phyloP scores from a whole-genome alignment of 345 rosid species.

The Kernera saxatilis region DNA sequence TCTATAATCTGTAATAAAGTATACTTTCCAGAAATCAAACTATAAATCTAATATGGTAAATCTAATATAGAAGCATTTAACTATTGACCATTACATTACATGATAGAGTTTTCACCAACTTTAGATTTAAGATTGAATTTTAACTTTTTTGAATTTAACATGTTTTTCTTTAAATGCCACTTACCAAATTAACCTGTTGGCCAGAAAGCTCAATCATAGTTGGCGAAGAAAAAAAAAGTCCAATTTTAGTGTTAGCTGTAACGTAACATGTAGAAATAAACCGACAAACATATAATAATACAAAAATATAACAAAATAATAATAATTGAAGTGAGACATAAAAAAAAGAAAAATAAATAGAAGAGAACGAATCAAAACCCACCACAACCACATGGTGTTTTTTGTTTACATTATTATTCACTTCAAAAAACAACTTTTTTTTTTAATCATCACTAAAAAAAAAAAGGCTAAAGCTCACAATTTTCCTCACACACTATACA shows the following conservation, averaged over 20 bases:
- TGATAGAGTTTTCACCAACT: too few relatives aligned
- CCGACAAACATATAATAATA: not conserved
- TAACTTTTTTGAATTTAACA: too few relatives aligned
- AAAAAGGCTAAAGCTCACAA: slow-evolving; percentile 12
- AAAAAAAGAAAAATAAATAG: not conserved
- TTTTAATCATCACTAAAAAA: too few relatives aligned
- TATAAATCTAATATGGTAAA: too few relatives aligned
- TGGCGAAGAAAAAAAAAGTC: not conserved
- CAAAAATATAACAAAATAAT: not conserved
- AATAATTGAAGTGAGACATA: slow-evolving; percentile 11
- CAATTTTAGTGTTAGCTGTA: slow-evolving; percentile 13
- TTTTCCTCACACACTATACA: slow-evolving; percentile 6
- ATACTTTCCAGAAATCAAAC: too few relatives aligned
- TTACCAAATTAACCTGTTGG: not conserved
- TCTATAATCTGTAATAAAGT: too few relatives aligned
- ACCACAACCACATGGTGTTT: slow-evolving; percentile 5
- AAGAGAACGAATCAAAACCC: not conserved
- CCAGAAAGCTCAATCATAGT: slow-evolving; percentile 13
- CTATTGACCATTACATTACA: too few relatives aligned
- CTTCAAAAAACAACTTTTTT: too few relatives aligned
- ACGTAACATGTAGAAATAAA: slow-evolving; percentile 22
- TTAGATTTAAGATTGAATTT: too few relatives aligned
- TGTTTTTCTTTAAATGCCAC: not conserved
- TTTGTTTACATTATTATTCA: not conserved
- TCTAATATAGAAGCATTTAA: too few relatives aligned